These are phyloP conservation scores for Mucor circinelloides DNA, from an alignment of 371 early-diverging fungal genomes.

Conservation along the genomic window DNA sequence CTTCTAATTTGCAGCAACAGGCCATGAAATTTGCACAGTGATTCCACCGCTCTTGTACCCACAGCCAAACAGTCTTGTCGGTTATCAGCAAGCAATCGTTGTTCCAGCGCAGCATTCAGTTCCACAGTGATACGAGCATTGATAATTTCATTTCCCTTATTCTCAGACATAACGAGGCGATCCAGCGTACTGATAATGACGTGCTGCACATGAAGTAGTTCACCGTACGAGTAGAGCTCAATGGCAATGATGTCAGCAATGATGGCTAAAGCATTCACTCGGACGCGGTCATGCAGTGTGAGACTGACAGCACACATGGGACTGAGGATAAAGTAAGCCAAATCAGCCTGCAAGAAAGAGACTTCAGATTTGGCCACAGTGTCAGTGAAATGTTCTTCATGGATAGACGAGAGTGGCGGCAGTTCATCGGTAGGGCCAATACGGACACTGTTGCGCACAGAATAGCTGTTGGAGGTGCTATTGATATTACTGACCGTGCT, in stretches of 20 bases:
- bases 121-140: conserved; percentile 40
- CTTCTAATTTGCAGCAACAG: conserved; percentile 61
- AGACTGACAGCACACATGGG: conserved; percentile 63
- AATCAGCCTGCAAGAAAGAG: conserved; percentile 43
- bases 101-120: conserved; percentile 31
- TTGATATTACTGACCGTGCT: not conserved
- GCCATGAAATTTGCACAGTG: conserved; percentile 58
- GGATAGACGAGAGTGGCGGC: not conserved
- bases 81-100: conserved; percentile 25
- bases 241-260: conserved; percentile 68
- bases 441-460: conserved; percentile 14
- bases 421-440: conserved; percentile 30
- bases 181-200: conserved; percentile 67
- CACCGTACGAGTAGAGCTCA: conserved; percentile 56
- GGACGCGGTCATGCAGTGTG: conserved; percentile 62
- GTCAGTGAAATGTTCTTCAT: conserved; percentile 15
- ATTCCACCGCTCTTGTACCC: conserved; percentile 49
- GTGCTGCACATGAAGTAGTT: conserved; percentile 58
- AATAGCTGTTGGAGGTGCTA: not conserved
- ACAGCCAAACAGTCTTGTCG: conserved; percentile 23
- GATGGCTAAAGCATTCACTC: conserved; percentile 54
- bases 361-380: conserved; percentile 1
- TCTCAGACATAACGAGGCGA: conserved; percentile 59
- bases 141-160: conserved; percentile 53
- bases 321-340: conserved; percentile 62